Conservation (phyloP, 1,139 yeast genomes). For the Magnusiomyces starmeri region DNA sequence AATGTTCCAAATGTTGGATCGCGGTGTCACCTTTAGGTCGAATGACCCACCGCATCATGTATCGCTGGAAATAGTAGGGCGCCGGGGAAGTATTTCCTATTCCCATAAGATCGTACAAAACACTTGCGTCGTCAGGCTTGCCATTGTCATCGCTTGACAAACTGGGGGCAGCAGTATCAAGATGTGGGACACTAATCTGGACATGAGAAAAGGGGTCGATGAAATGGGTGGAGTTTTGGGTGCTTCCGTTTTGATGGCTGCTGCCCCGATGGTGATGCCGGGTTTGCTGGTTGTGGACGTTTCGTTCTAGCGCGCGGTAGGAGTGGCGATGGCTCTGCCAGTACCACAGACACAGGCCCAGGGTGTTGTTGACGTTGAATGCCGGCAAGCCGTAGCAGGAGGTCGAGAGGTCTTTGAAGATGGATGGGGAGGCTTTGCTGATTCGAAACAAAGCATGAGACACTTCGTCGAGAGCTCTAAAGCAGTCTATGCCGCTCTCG, state of each 20-base stretch:
- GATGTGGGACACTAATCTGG: background rate
- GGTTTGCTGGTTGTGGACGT: constrained; percentile 3
- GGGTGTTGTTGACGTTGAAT: constrained; percentile 26
- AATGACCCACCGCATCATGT: constrained; percentile 13
- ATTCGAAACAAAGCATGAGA: constrained; percentile 27
- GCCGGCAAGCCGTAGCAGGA: constrained; percentile 28
- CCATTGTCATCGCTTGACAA: background rate
- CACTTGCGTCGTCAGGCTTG: background rate
- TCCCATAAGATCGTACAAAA: constrained; percentile 3
- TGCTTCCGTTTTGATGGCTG: background rate
- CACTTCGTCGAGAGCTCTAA: constrained; percentile 30
- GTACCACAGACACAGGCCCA: constrained; percentile 33
- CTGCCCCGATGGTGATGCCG: background rate
- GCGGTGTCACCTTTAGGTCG: constrained; percentile 7
- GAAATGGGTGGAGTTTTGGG: background rate
- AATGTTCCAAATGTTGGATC: constrained; percentile 3
- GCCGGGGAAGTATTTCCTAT: background rate
- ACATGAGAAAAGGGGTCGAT: constrained; percentile 3
- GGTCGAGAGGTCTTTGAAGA: constrained; percentile 6
- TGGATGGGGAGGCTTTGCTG: constrained; percentile 14
- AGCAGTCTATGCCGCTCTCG: constrained; percentile 29
- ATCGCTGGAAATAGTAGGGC: constrained; percentile 11
- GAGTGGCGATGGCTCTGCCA: constrained; percentile 20
- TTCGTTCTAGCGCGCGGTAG: background rate
- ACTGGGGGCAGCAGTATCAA: background rate